Percentiles rank a stretch among this genome's conserved stretches.
Evolutionary conservation across 371 early-diverging fungal species (phyloP).

Genomic region (Sporodiniella umbellata): DNA sequence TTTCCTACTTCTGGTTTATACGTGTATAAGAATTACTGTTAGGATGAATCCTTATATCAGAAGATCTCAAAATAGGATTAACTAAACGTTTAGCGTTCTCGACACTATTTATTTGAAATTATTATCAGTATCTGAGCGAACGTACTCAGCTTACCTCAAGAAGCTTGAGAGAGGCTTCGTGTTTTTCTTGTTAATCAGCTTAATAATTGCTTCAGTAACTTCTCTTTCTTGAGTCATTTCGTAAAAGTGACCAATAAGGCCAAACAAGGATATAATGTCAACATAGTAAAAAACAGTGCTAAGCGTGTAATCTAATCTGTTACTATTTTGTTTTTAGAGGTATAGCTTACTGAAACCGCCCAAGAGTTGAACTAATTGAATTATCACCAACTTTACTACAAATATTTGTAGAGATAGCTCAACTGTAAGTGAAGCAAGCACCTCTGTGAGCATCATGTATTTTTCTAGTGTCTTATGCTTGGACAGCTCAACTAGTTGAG

Average conservation of each 20-base stretch:
- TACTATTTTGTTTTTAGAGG: too few relatives aligned
- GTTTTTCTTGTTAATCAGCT: conserved; percentile 1
- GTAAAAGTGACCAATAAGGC: conserved; percentile 14
- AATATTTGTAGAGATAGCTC: conserved; percentile 25
- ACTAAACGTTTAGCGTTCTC: conserved; percentile 18
- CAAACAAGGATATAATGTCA: conserved; percentile 22
- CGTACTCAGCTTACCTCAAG: conserved; percentile 8
- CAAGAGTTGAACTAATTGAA: conserved; percentile 10
- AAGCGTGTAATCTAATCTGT: conserved; percentile 24
- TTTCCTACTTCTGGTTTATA: background rate
- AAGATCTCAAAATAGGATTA: conserved; percentile 47
- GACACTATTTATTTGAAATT: too few relatives aligned
- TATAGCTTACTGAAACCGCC: conserved; percentile 32
- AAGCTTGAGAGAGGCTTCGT: conserved; percentile 9
- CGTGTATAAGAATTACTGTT: conserved; percentile 44
- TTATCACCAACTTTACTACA: conserved; percentile 15
- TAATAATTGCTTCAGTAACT: conserved; percentile 9
- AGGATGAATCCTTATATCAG: conserved; percentile 37
- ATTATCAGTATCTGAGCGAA: too few relatives aligned
- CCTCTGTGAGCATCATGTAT: background rate
- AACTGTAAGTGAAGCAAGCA: conserved; percentile 6
- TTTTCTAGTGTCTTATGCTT: background rate
- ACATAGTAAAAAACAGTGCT: conserved; percentile 13
- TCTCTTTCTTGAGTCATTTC: conserved; percentile 21
- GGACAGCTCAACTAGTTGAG: background rate